Evolutionary conservation across 2,329 filamentous ascomycete species (phyloP), one percentile per base, ranked within the genome.

Genomic region (Xylaria sp.): DNA sequence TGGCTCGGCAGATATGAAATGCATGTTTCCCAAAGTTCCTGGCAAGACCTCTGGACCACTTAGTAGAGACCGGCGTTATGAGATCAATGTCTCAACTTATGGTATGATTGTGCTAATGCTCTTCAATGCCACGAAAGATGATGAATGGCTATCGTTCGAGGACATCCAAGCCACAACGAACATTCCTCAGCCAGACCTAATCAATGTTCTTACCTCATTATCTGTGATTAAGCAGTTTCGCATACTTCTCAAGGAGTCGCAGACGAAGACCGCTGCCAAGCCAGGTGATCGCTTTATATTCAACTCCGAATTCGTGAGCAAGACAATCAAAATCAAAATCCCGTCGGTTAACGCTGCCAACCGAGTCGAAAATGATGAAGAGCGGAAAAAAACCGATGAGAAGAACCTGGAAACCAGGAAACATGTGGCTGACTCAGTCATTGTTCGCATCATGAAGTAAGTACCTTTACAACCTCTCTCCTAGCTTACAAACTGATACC

Each of bases 61-160:
- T 25, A 84, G 86, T 64, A 88, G 86, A 64, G 90, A 92, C 70
- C 86, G 91, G 38, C 89, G 90, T 39, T 95, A 98, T 75, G 96
- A 99, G 74, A 83, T 99, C 62, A 97, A 94, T 68, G 94, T 97
- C 22, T 91, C 94, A 1, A 98, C 96, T 0, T 96, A 96, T 77
- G 93, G 90, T 73, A 97, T 98, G 92, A 82, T 97, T 22, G 89
- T 98, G 27, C 80, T 99, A 22, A 79, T 97, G 50, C 87, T 97
- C 0, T 99, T 98, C 85, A 98, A 98, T 74, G 89, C 95, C 42
- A 75, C 96, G 0, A 77, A 77, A 2, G 82, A 86, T 5, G 83
- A 77, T 33, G 79, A 83, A 70, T 82, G 79, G 53, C 77, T 90
- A 17, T 81, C 83, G 0, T 87, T 89, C 61, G 92, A 96, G 62